phyloP scores from a whole-genome alignment of 1,284 basidiomycete species.

The Anthracocystis panici-leucophaei region DNA sequence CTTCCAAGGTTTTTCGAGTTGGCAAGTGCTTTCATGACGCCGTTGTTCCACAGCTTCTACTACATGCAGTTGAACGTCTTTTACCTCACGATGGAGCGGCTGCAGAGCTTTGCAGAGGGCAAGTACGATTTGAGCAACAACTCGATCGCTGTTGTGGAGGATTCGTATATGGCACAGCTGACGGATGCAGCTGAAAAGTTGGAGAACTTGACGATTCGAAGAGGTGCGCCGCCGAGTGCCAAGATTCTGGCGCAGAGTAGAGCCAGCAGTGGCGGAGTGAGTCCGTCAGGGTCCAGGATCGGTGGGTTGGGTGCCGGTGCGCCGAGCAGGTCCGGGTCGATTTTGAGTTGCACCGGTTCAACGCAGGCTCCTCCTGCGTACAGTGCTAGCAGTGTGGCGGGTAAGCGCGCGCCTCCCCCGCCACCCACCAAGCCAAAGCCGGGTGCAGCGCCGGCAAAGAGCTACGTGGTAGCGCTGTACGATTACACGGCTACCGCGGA shows the following conservation, averaged over 20 bases:
- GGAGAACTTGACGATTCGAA: slow-evolving; percentile 61
- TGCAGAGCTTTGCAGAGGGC: slow-evolving; percentile 83
- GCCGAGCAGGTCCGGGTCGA: slow-evolving; percentile 33
- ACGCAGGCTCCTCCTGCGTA: slow-evolving; percentile 31
- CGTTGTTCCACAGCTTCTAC: slow-evolving; percentile 96
- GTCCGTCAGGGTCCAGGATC: slow-evolving; percentile 27
- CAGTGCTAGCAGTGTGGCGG: slow-evolving; percentile 16
- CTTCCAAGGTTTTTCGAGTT: slow-evolving; percentile 90
- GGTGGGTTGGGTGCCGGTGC: slow-evolving; percentile 38
- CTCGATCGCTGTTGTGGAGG: slow-evolving; percentile 75
- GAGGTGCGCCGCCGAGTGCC: slow-evolving; percentile 54
- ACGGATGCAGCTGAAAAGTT: slow-evolving; percentile 79
- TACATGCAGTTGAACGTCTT: slow-evolving; percentile 98
- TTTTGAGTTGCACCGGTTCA: slow-evolving; percentile 9
- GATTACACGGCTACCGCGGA: slow-evolving; percentile 85
- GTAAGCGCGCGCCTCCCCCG: slow-evolving; percentile 86
- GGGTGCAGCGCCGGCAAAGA: slow-evolving; percentile 73
- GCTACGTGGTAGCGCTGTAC: slow-evolving; percentile 92
- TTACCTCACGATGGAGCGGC: slow-evolving; percentile 91
- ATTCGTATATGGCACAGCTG: slow-evolving; percentile 82
- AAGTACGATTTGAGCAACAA: slow-evolving; percentile 82
- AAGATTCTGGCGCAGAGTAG: slow-evolving; percentile 49
- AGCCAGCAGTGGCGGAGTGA: slow-evolving; percentile 4
- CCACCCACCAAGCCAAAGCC: slow-evolving; percentile 86
- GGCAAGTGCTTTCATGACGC: slow-evolving; percentile 90